Base-by-base conservation (phyloP, 495 filamentous ascomycete genomes). In the Barbatosphaeria neglecta region DNA sequence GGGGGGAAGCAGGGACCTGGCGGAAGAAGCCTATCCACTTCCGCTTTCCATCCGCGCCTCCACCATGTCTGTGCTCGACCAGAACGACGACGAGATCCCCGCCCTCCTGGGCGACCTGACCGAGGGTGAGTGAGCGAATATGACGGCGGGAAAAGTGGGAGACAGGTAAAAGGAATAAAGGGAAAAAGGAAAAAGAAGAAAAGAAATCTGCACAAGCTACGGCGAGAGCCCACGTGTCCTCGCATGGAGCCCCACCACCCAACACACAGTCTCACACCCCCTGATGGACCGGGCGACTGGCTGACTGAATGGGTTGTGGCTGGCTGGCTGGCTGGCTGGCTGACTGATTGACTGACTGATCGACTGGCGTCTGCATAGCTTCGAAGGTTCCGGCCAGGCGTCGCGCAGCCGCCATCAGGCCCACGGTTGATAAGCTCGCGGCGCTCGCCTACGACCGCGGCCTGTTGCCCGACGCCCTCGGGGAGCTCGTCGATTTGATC, bases 401-500 rank as follows among this genome's bases (percentile, higher is more conserved):
- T 41, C 68, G 75, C 25, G 53, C 43, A 19, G 52, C 53, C 18
- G 57, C 59, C 51, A 60, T 77, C 45, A 73, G 67, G 43, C 57
- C 60, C 33, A 57, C 66, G 15, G 68, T 80, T 11, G 73, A 78
- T 45, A 65, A 49, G 31, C 52, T 77, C 6, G 64, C 63, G 37
- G 59, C 62, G 4, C 43, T 70, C 45, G 78, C 84, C 24, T 84
- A 82, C 54, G 75, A 83, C 48, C 62, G 72, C 46, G 89, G 89
- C 20, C 73, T 92, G 40, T 58, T 81, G 19, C 68, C 66, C 16
- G 63, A 71, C 13, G 69, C 72, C 35, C 70, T 95, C 43, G 61
- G 72, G 44, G 68, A 71, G 37, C 63, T 94, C 24, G 63, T 92
- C 43, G 77, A 83, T 44, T 63, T 90, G 37, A 59, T 88, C 42